phyloP scores from a whole-genome alignment of 495 filamentous ascomycete genomes.

The Aspergillus funiculosus region DNA sequence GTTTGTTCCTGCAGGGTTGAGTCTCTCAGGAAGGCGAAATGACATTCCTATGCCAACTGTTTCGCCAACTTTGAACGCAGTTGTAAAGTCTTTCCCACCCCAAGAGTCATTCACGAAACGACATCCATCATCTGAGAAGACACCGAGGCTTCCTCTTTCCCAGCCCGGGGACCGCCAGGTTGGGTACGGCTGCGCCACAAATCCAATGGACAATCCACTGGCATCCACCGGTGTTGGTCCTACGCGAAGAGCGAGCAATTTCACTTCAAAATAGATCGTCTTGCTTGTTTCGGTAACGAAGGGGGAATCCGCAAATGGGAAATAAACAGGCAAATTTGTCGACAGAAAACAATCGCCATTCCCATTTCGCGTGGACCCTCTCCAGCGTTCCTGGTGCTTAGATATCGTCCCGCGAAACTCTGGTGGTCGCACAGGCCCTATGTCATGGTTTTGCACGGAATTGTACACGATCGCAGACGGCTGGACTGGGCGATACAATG shows the following conservation, averaged over 20 bases:
- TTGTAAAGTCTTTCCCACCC: constrained; percentile 71
- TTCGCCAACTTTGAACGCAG: constrained; percentile 48
- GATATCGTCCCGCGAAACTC: constrained; percentile 45
- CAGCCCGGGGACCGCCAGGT: constrained; percentile 84
- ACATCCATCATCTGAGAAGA: constrained; percentile 88
- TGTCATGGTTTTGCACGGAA: constrained; percentile 36
- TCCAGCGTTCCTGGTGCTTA: constrained; percentile 37
- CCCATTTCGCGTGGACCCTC: constrained; percentile 35
- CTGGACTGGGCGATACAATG: constrained; percentile 53
- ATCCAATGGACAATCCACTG: constrained; percentile 70
- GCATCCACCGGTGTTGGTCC: constrained; percentile 39
- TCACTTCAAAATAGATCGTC: constrained; percentile 77
- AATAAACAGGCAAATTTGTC: constrained; percentile 70
- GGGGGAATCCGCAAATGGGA: constrained; percentile 62
- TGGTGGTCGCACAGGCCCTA: constrained; percentile 40
- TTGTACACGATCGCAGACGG: constrained; percentile 37
- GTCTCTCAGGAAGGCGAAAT: constrained; percentile 39
- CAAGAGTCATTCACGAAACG: constrained; percentile 80
- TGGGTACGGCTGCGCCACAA: constrained; percentile 75
- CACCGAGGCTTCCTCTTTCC: constrained; percentile 78
- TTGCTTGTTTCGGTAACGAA: constrained; percentile 47
- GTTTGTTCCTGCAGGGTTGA: constrained; percentile 12
- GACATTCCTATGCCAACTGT: constrained; percentile 66
- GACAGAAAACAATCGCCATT: constrained; percentile 47
- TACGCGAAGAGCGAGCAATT: constrained; percentile 43